Conservation (phyloP, 352 stramenopile species). For the Aphanomyces cochlioides region DNA sequence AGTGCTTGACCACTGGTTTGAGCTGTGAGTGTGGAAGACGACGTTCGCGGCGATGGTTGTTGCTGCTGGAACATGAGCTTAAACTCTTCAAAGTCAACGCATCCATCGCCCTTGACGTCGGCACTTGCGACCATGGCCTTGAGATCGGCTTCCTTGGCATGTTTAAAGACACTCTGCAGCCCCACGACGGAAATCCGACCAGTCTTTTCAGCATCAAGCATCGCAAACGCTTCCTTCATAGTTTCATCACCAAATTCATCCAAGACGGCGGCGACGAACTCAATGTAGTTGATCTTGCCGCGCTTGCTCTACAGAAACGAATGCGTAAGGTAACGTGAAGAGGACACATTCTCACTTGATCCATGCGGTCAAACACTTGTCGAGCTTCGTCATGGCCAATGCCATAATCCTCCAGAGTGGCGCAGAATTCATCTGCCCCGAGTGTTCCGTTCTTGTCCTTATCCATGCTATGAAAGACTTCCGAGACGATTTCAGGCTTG, state of each 20-base stretch:
- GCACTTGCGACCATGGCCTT: conserved; percentile 88
- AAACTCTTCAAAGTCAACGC: conserved; percentile 90
- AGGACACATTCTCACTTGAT: conserved; percentile 37
- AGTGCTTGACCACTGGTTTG: conserved; percentile 3
- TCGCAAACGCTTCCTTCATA: conserved; percentile 88
- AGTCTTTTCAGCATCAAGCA: conserved; percentile 87
- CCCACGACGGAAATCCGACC: conserved; percentile 89
- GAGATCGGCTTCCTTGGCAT: conserved; percentile 83
- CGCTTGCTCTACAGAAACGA: conserved; percentile 43
- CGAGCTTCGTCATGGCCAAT: conserved; percentile 66
- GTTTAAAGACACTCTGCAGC: conserved; percentile 81
- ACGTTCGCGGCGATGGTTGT: conserved; percentile 34
- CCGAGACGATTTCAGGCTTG: conserved; percentile 67
- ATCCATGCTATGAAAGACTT: conserved; percentile 88
- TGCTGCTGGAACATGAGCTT: conserved; percentile 50
- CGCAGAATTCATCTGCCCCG: conserved; percentile 91
- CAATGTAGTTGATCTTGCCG: conserved; percentile 90
- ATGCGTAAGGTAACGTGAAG: background rate
- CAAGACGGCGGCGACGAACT: conserved; percentile 94
- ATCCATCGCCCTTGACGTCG: conserved; percentile 71
- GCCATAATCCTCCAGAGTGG: conserved; percentile 86
- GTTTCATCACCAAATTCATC: conserved; percentile 88
- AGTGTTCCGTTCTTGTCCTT: conserved; percentile 80
- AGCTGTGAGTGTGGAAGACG: conserved; percentile 13
- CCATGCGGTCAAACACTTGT: conserved; percentile 72